phyloP scores from a whole-genome alignment of 129 eudicot genomes.

The Flaveria sonorensis region DNA sequence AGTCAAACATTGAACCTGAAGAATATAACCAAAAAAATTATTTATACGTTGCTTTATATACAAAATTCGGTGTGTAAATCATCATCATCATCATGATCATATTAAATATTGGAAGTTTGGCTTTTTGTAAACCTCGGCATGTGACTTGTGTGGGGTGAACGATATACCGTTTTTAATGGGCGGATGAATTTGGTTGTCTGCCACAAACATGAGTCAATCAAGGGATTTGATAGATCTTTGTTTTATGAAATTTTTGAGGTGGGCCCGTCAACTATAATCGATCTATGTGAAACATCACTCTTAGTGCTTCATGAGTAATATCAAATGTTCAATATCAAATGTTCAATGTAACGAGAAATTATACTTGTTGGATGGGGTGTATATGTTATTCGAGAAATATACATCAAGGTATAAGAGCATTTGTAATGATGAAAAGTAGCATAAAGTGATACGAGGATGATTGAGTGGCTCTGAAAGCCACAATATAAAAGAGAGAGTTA shows the following conservation, averaged over 20 bases:
- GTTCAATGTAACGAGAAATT: neutral
- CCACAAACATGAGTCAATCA: slow-evolving; percentile 26
- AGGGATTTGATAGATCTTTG: slow-evolving; percentile 23
- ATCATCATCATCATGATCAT: neutral
- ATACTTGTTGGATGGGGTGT: too few relatives aligned
- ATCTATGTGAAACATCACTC: neutral
- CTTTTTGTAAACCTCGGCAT: slow-evolving; percentile 23
- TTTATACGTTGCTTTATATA: neutral
- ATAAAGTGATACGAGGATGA: too few relatives aligned
- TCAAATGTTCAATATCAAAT: too few relatives aligned
- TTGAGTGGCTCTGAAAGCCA: too few relatives aligned
- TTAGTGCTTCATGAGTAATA: neutral
- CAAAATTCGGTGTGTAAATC: neutral
- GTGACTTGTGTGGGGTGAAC: slow-evolving; percentile 6
- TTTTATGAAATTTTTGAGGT: neutral
- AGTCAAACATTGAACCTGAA: neutral
- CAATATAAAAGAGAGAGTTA: too few relatives aligned
- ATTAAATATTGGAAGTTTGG: neutral
- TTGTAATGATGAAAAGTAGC: too few relatives aligned
- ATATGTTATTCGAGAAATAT: too few relatives aligned
- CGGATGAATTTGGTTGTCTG: slow-evolving; percentile 28
- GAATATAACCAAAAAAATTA: neutral
- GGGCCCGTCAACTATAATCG: neutral
- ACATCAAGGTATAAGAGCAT: neutral
- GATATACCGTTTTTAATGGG: slow-evolving; percentile 10